These are phyloP conservation scores for Talaromyces sp. DNA, from an alignment of 2,329 filamentous ascomycete genomes.

Conservation along the genomic window DNA sequence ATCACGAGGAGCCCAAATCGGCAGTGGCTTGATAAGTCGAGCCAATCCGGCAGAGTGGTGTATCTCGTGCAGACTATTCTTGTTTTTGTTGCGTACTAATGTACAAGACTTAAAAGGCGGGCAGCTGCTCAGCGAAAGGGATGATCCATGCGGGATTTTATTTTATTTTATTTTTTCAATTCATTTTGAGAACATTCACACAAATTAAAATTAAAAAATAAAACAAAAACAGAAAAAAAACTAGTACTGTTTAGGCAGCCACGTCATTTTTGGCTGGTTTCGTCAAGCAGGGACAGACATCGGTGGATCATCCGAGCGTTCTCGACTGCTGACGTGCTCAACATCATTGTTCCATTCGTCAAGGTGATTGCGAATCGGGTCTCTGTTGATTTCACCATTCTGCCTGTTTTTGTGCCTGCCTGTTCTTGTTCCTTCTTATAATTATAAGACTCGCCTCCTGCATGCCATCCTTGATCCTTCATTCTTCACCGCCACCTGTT, in stretches of 20 bases:
- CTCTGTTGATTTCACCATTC: background rate
- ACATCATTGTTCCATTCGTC: background rate
- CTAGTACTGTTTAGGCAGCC: no score
- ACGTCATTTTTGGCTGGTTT: background rate
- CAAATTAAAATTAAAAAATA: background rate
- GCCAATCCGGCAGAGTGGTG: background rate
- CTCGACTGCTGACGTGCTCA: background rate
- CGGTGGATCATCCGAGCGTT: background rate
- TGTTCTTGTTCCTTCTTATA: background rate
- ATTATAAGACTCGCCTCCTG: background rate
- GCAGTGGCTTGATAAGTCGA: background rate
- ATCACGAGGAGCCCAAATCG: background rate
- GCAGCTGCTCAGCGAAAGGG: background rate
- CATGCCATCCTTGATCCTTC: background rate
- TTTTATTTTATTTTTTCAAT: background rate
- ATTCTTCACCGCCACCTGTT: background rate
- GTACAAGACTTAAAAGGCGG: background rate
- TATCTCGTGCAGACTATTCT: background rate
- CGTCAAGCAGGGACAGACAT: background rate
- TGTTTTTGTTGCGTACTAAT: background rate
- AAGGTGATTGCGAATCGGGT: background rate
- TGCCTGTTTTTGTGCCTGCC: background rate
- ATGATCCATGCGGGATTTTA: background rate
- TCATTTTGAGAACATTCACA: no score
- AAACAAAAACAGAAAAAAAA: background rate